A percentile compares a stretch with the other conserved stretches of the same genome.
These are phyloP conservation scores for Venturia carpophila DNA, from an alignment of 2,329 filamentous ascomycete species.

Conservation along the genomic window DNA sequence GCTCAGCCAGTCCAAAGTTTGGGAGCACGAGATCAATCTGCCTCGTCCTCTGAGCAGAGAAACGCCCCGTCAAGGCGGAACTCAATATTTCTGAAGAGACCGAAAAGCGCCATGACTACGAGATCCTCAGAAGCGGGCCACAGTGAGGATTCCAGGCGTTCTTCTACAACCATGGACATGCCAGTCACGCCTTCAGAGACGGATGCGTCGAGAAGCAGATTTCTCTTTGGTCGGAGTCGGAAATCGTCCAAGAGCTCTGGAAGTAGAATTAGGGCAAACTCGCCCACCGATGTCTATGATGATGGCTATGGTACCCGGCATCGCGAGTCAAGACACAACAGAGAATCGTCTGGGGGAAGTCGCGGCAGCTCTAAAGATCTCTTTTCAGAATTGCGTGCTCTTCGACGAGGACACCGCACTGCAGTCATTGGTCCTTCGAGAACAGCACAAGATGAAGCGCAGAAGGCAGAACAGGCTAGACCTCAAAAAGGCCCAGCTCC, in stretches of 20 bases:
- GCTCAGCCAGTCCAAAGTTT: not conserved
- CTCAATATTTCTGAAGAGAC: conserved; percentile 16
- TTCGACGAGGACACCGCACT: conserved; percentile 11
- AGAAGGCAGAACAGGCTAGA: not conserved
- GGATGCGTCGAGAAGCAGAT: conserved; percentile 9
- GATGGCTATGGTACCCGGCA: not conserved
- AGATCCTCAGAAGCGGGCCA: not conserved
- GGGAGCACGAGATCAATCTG: not conserved
- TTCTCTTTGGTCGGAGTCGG: conserved; percentile 11
- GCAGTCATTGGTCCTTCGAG: conserved; percentile 9
- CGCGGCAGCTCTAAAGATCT: not conserved
- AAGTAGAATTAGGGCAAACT: conserved; percentile 10
- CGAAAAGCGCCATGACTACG: conserved; percentile 14
- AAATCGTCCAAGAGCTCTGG: not conserved
- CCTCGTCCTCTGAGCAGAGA: conserved; percentile 8
- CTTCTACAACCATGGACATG: conserved; percentile 3
- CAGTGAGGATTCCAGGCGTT: not conserved
- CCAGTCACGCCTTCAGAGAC: not conserved
- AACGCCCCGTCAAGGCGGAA: not conserved
- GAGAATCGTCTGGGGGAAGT: not conserved
- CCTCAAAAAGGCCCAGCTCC: conserved; percentile 13
- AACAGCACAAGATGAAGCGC: not conserved
- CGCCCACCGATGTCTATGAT: conserved; percentile 6
- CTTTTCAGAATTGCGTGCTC: conserved; percentile 14
- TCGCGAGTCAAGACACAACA: conserved; percentile 7